Evolutionary conservation across 805 yeast genomes (phyloP).

Genomic region (Myxozyma lipomycoides): DNA sequence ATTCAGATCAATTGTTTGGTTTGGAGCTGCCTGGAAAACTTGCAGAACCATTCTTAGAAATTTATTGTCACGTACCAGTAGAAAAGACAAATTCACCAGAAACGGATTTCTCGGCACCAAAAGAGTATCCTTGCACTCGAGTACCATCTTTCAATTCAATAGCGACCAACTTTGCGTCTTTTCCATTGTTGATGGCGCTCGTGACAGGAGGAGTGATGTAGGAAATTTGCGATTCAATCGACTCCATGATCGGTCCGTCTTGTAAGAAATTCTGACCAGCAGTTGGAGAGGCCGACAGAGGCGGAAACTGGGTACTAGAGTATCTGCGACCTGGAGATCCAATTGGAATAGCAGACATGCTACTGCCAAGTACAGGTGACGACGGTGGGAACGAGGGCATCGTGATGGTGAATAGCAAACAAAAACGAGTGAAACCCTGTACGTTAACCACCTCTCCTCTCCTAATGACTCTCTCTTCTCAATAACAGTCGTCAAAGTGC

Average conservation of each 20-base stretch:
- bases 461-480: too few relatives aligned
- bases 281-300: constrained; percentile 16
- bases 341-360: constrained; percentile 13
- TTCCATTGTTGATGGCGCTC: constrained; percentile 16
- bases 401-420: constrained; percentile 8
- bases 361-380: constrained; percentile 18
- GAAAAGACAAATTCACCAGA: constrained; percentile 98
- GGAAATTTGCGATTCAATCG: constrained; percentile 3
- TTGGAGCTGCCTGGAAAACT: constrained; percentile 1
- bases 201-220: constrained; percentile 23
- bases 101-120: constrained; percentile 88
- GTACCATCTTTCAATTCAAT: constrained; percentile 63
- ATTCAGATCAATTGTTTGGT: background rate
- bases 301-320: constrained; percentile 13
- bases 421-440: background rate
- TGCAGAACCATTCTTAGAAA: background rate
- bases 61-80: constrained; percentile 52
- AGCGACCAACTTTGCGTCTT: constrained; percentile 20
- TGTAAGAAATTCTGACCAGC: constrained; percentile 6
- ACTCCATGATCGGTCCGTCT: constrained; percentile 3
- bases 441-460: too few relatives aligned
- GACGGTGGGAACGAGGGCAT: too few relatives aligned
- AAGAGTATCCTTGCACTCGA: constrained; percentile 85
- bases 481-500: too few relatives aligned
- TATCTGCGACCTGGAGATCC: constrained; percentile 15